Evolutionary conservation across 1,139 yeast species (phyloP).

Genomic region (Yarrowia galli): DNA sequence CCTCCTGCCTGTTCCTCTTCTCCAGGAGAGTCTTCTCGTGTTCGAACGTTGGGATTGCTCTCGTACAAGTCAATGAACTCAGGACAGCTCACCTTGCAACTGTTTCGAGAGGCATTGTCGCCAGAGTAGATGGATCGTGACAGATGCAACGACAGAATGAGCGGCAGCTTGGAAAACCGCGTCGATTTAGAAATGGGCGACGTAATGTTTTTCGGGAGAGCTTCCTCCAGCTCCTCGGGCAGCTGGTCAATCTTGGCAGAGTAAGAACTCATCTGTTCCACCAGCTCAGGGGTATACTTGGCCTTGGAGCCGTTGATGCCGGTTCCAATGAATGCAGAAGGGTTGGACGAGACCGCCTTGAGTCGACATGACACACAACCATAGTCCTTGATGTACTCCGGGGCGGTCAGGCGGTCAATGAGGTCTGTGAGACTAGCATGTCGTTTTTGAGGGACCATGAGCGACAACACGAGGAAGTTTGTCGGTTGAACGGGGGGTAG

Average conservation of each 20-base stretch:
- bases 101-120: slow-evolving; percentile 73
- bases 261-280: slow-evolving; percentile 42
- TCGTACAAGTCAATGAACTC: slow-evolving; percentile 59
- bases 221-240: slow-evolving; percentile 48
- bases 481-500: slow-evolving; percentile 66
- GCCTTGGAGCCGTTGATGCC: slow-evolving; percentile 39
- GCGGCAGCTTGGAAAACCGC: slow-evolving; percentile 70
- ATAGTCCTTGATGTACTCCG: slow-evolving; percentile 79
- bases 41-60: slow-evolving; percentile 50
- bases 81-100: slow-evolving; percentile 73
- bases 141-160: slow-evolving; percentile 74
- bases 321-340: slow-evolving; percentile 34
- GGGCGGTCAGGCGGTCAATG: slow-evolving; percentile 58
- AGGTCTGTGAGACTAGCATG: slow-evolving; percentile 61
- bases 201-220: slow-evolving; percentile 56
- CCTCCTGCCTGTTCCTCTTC: neutral
- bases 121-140: slow-evolving; percentile 82
- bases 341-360: slow-evolving; percentile 52
- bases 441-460: slow-evolving; percentile 71
- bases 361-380: slow-evolving; percentile 78
- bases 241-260: slow-evolving; percentile 45
- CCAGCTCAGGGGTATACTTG: slow-evolving; percentile 44
- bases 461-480: slow-evolving; percentile 74
- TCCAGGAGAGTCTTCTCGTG: slow-evolving; percentile 7
- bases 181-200: slow-evolving; percentile 73